Evolutionary conservation across 164 flowering plant species (phyloP).

Genomic region (Houttuynia cordata): DNA sequence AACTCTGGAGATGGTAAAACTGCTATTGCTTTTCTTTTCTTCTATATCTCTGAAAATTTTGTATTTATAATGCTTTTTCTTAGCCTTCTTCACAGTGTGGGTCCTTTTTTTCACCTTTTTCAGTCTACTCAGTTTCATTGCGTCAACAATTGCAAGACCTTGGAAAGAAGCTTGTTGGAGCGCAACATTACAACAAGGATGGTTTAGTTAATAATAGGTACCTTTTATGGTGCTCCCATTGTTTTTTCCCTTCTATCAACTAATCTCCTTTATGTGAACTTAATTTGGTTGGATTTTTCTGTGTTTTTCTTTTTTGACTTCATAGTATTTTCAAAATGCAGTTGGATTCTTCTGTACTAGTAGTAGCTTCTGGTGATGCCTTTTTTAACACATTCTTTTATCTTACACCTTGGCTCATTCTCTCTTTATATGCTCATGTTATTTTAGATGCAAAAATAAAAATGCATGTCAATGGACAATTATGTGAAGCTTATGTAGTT

Average conservation of each 20-base stretch:
- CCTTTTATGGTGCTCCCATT: conserved; percentile 4
- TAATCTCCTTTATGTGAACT: too few relatives aligned
- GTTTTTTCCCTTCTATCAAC: not conserved
- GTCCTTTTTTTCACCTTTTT: conserved; percentile 7
- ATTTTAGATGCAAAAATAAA: conserved; percentile 20
- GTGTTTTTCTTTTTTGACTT: not conserved
- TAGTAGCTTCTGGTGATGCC: too few relatives aligned
- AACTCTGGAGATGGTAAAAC: conserved; percentile 83
- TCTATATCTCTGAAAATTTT: not conserved
- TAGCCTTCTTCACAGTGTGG: not conserved
- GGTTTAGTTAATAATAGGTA: conserved; percentile 83
- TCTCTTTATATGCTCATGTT: too few relatives aligned
- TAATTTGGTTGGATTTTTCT: not conserved
- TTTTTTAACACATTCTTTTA: too few relatives aligned
- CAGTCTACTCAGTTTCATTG: conserved; percentile 83
- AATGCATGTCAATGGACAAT: not conserved
- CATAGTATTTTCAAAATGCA: not conserved
- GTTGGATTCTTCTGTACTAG: too few relatives aligned
- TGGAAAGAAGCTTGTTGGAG: conserved; percentile 92
- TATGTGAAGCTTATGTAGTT: too few relatives aligned
- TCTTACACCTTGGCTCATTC: too few relatives aligned
- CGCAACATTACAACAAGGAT: conserved; percentile 92
- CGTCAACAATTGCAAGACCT: conserved; percentile 91
- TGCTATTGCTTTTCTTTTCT: not conserved
- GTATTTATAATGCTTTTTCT: not conserved